Conservation (phyloP, 352 stramenopile genomes). For the Pythium scleroteichum region DNA sequence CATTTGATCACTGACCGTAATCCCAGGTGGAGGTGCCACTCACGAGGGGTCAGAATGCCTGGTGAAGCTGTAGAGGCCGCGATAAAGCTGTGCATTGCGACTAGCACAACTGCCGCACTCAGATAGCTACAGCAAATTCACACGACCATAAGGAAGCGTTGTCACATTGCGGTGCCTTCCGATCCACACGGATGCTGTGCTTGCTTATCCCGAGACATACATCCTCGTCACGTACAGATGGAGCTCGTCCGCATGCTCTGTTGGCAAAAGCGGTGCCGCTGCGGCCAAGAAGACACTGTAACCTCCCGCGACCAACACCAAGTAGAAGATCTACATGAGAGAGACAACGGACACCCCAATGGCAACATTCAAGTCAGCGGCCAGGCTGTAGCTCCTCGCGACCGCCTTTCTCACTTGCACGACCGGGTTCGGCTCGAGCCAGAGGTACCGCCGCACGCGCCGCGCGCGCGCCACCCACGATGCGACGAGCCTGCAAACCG, state of each 20-base stretch:
- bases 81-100: slow-evolving; percentile 54
- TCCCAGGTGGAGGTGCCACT: no score
- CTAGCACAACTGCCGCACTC: slow-evolving; percentile 39
- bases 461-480: slow-evolving; percentile 5
- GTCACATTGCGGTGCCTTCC: neutral
- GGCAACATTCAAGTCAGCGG: neutral
- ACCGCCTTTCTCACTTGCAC: slow-evolving; percentile 29
- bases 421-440: slow-evolving; percentile 34
- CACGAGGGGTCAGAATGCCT: slow-evolving; percentile 48
- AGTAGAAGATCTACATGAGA: slow-evolving; percentile 50
- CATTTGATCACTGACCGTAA: no score
- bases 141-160: neutral
- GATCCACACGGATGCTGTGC: neutral
- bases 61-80: slow-evolving; percentile 40
- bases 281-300: slow-evolving; percentile 57
- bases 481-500: neutral
- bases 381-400: neutral
- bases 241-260: slow-evolving; percentile 34
- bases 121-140: slow-evolving; percentile 29
- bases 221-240: slow-evolving; percentile 37
- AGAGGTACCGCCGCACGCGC: slow-evolving; percentile 27
- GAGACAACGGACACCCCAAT: slow-evolving; percentile 1
- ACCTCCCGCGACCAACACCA: slow-evolving; percentile 56
- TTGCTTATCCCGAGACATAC: neutral
- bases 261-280: slow-evolving; percentile 46